These are phyloP conservation scores for Heterobasidion occidentale DNA, from an alignment of 1,284 basidiomycete species.

Conservation along the genomic window DNA sequence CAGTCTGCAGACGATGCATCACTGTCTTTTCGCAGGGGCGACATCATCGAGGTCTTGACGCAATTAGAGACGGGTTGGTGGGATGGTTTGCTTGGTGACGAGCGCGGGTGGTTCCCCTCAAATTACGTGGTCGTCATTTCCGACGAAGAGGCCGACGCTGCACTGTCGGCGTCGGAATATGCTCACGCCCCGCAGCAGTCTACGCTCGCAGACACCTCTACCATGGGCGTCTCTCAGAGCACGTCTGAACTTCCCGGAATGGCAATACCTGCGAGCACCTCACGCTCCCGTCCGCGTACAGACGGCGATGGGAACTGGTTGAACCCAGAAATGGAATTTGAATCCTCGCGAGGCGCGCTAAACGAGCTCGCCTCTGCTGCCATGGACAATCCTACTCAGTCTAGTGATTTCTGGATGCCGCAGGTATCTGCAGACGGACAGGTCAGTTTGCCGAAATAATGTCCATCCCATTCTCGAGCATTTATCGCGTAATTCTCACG, in stretches of 20 bases:
- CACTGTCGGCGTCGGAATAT: conserved; percentile 32
- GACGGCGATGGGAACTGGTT: conserved; percentile 3
- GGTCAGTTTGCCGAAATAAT: conserved; percentile 33
- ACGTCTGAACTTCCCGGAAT: conserved; percentile 1
- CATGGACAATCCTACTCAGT: conserved; percentile 25
- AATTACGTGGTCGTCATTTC: conserved; percentile 85
- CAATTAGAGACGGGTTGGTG: conserved; percentile 96
- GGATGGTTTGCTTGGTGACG: conserved; percentile 88
- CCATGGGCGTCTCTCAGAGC: conserved; percentile 1
- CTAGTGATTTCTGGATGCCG: conserved; percentile 76
- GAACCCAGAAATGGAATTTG: conserved; percentile 5
- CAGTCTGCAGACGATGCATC: conserved; percentile 82
- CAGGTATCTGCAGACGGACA: conserved; percentile 58
- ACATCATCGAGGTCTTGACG: conserved; percentile 92
- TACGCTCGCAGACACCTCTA: neutral
- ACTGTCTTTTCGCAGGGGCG: conserved; percentile 79
- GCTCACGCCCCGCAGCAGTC: conserved; percentile 6
- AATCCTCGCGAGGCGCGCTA: neutral
- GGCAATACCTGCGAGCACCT: conserved; percentile 1
- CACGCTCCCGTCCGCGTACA: conserved; percentile 2
- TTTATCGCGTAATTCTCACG: neutral
- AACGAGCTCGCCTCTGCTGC: conserved; percentile 3
- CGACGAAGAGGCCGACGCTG: conserved; percentile 72
- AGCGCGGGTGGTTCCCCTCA: conserved; percentile 96
- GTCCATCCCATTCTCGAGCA: neutral